Evolutionary conservation across 2,329 filamentous ascomycete genomes (phyloP), one percentile per base, ranked within the genome.

Genomic region (Trichophyton schoenleinii): DNA sequence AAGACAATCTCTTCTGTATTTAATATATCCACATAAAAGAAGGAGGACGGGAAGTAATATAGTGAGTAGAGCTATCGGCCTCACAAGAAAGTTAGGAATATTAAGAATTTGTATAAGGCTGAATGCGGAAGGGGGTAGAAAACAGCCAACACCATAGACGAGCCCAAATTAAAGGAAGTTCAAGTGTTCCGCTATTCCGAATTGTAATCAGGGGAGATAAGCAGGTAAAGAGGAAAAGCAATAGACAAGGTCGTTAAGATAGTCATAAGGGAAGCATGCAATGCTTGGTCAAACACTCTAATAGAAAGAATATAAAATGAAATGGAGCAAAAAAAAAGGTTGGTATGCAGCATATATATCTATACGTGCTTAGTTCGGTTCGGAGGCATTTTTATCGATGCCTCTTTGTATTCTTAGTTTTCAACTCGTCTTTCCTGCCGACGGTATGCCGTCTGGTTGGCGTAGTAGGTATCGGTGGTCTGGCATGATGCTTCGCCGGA

Each of bases 391-490:
- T 31, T 25, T 34, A 53, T 53, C 49, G 28, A 34, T 31, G 34
- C 9, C 34, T 38, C 34, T 38, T 38, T 20, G 22, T 70, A 71
- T 11, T 66, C 46, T 53, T 72, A 70, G 15, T 41, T 57, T 63
- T 65, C 18, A 62, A 46, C 2, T 68, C 64, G 70, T 74, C 64
- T 68, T 72, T 44, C 65, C 65, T 55, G 67, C 70, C 20, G 3
- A 38, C n/a, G 8, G 58, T 38, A 62, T 64, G 68, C 25, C 69
- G 69, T 38, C 34, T 38, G 55, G 70, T 70, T 60, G 74, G 53
- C 3, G 71, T 66, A 41, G 70, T 70, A 13, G 72, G 64, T 25
- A 74, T 62, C 2, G 69, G 64, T 8, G 69, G 61, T 1, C 68
- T 65, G 8, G 66, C 63, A 31, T 68, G 68, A 22, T 68, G 68